Percentiles rank a stretch among this genome's conserved stretches.
These are phyloP conservation scores for Trichophyton schoenleinii DNA, from an alignment of 2,329 filamentous ascomycete species.

Conservation along the genomic window DNA sequence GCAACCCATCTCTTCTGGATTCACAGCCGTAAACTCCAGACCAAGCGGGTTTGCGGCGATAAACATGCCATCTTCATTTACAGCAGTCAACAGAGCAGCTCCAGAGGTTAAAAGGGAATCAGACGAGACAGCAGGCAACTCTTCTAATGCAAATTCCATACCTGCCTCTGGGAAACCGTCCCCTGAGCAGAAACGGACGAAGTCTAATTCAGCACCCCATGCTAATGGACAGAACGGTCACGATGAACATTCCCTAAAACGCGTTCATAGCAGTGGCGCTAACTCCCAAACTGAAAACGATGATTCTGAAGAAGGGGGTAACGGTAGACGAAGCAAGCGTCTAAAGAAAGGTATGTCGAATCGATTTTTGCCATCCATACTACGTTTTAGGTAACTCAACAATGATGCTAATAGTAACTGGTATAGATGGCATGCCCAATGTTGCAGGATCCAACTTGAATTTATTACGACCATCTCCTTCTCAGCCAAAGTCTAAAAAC, in stretches of 20 bases:
- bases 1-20: constrained; percentile 37
- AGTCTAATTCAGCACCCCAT: constrained; percentile 39
- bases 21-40: constrained; percentile 58
- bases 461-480: constrained; percentile 67
- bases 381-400: constrained; percentile 17
- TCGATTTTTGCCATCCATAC: neutral
- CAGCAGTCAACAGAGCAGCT: constrained; percentile 28
- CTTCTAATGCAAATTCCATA: constrained; percentile 50
- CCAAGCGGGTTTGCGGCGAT: constrained; percentile 47
- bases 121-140: constrained; percentile 46
- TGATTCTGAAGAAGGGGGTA: constrained; percentile 47
- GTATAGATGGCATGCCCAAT: constrained; percentile 47
- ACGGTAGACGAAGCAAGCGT: constrained; percentile 76
- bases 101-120: constrained; percentile 38
- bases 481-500: constrained; percentile 45
- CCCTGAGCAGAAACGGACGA: constrained; percentile 49
- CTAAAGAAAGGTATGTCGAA: constrained; percentile 63
- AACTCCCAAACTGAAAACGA: constrained; percentile 32
- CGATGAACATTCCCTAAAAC: constrained; percentile 53
- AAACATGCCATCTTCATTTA: constrained; percentile 38
- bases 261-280: constrained; percentile 55
- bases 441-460: constrained; percentile 97
- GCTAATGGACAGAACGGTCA: constrained; percentile 44
- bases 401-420: constrained; percentile 17
- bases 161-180: constrained; percentile 43